Base-by-base conservation (phyloP, 805 yeast genomes). In the Jamesozyma jinghongensis region DNA sequence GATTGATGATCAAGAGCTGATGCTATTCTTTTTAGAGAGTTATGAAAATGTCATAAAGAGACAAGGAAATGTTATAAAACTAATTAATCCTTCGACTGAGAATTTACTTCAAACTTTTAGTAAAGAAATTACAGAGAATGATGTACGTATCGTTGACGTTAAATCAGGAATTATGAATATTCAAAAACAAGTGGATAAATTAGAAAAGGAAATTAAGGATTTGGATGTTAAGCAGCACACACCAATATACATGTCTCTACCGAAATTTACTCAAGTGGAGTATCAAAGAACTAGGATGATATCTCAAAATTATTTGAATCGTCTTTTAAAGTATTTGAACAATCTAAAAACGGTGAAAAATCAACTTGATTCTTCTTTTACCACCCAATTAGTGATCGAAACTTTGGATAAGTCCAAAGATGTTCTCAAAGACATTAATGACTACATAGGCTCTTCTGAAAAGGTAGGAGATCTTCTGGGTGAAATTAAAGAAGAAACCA, bases 311-410 rank as follows among this genome's bases (percentile, higher is more conserved):
- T 55, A 66, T 18, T 49, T 68, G 36, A 43, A 37, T 6, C 55
- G 60, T 26, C 57, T 68, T 16, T 47, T 65, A 20, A 51, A 47
- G 4, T 56, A 64, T 31, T 51, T 59, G 10, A 59, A 54, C 31
- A 72, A 70, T 43, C 52, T 73, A 17, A 64, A 60, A 36, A 48
- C 59, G 5, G 58, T 71, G 2, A 50, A 67, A 38, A 54, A 49
- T 40, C 66, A 68, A 42, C 63, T 73, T 36, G 73, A 73, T 48
- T 58, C 62, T 37, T 68, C 75, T 3, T 49, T 65, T 10, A 67
- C 67, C 10, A 71, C 71, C 47, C 54, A 57, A 26, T 58, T 63
- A 17, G 48, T 72, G 5, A 38, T 68, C 6, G 55, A 53, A 14
- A 68, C 71, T 3, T 45, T 73, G 17, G 53, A 58, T 39, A 55